Base-by-base conservation (phyloP, 805 yeast species). In the Pichia eremophila region DNA sequence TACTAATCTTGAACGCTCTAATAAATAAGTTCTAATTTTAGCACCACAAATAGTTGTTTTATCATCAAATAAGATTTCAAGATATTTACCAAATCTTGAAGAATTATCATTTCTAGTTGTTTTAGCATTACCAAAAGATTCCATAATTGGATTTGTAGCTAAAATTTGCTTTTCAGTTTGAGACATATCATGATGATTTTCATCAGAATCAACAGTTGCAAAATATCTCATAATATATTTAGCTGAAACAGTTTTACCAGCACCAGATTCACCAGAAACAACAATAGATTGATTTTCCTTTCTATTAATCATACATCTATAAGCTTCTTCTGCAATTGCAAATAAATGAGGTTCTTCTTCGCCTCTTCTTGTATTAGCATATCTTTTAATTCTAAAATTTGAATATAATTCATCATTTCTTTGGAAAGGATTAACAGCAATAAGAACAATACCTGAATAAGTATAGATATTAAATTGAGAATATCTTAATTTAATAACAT, bases 71-170 rank as follows among this genome's bases (percentile, higher is more conserved):
- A 89, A 71, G 57, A 91, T 91, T 68, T 91, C 98, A 56, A 91
- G 73, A 64, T 91, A 91, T 66, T 91, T 91, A 61, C 99, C 99
- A 62, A 93, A 95, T 66, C 99, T 83, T 27, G 98, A 91, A 29
- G 98, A 93, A 68, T 91, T 91, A 69, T 91, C 97, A 64, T 91
- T 91, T 72, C 99, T 82, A 18, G 96, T 84, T 2, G 99, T 91
- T 63, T 91, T 91, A 8, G 99, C 98, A 66, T 95, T 93, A 72
- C 99, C 99, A 67, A 93, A 93, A 0, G 98, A 93, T 69, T 93
- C 99, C 83, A 93, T 85, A 57, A 93, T 84, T 3, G 98, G 98
- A 63, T 91, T 91, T 0, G 98, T 93, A 14, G 99, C 98, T 59
- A 91, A 75, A 48, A 91, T 91, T 68, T 87, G 95, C 61, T 85